Conservation (phyloP, 345 rosid species). For the Eucalyptus guilfoylei region DNA sequence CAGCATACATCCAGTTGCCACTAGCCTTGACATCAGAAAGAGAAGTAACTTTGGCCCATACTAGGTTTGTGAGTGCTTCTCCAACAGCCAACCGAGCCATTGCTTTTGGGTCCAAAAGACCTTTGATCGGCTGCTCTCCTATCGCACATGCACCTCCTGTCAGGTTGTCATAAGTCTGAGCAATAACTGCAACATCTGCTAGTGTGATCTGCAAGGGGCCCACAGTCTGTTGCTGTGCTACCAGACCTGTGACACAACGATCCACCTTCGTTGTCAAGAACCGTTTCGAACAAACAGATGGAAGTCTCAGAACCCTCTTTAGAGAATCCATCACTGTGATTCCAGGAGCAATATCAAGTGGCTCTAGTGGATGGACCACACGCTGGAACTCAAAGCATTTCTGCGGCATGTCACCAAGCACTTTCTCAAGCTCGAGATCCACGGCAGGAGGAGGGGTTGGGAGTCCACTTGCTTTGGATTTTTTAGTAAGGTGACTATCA, state of each 20-base stretch:
- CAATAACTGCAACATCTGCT: conserved; percentile 94
- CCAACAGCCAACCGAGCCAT: conserved; percentile 96
- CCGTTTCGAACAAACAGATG: conserved; percentile 78
- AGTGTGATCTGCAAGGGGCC: conserved; percentile 89
- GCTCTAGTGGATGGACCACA: conserved; percentile 34
- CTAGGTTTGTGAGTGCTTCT: conserved; percentile 88
- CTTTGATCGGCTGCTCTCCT: conserved; percentile 91
- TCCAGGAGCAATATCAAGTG: conserved; percentile 85
- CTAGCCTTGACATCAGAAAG: conserved; percentile 91
- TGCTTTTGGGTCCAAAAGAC: conserved; percentile 78
- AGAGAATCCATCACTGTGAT: conserved; percentile 68
- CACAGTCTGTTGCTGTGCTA: conserved; percentile 97
- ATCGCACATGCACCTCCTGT: conserved; percentile 93
- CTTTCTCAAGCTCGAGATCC: conserved; percentile 87
- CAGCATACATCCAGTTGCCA: conserved; percentile 99
- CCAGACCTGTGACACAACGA: conserved; percentile 93
- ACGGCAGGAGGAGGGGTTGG: conserved; percentile 83
- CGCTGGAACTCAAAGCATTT: conserved; percentile 68
- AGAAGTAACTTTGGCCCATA: conserved; percentile 87
- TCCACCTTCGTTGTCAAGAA: conserved; percentile 91
- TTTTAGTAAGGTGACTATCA: conserved; percentile 50
- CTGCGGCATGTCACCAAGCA: conserved; percentile 94
- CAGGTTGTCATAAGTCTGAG: conserved; percentile 65
- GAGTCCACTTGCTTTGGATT: conserved; percentile 38
- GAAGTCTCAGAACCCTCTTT: conserved; percentile 77